A percentile compares a stretch with the other conserved stretches of the same genome.
Conservation (phyloP, 73 alveolate genomes). For the Paramecium sexaurelia region DNA sequence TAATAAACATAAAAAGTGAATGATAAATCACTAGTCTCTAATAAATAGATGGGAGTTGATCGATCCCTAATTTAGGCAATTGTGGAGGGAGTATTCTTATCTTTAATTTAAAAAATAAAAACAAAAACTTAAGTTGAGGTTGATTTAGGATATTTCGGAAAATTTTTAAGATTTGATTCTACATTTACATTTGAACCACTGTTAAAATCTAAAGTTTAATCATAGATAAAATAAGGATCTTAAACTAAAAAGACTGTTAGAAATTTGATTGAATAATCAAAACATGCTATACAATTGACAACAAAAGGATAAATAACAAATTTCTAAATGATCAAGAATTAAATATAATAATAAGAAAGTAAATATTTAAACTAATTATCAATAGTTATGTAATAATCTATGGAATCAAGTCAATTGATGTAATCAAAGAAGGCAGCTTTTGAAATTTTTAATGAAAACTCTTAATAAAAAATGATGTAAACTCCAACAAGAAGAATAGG, state of each 20-base stretch:
- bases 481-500: slow-evolving; percentile 84
- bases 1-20: neutral
- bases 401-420: neutral
- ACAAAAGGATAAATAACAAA: slow-evolving; percentile 17
- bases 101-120: neutral
- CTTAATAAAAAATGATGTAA: slow-evolving; percentile 35
- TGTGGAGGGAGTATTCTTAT: neutral
- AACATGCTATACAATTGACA: neutral
- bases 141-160: slow-evolving; percentile 80
- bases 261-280: slow-evolving; percentile 53
- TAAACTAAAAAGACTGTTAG: slow-evolving; percentile 65
- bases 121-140: slow-evolving; percentile 71
- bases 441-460: slow-evolving; percentile 51
- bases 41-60: slow-evolving; percentile 22
- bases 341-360: slow-evolving; percentile 19
- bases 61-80: neutral
- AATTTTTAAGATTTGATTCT: slow-evolving; percentile 64
- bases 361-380: neutral
- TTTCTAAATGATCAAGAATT: neutral
- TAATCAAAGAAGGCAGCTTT: slow-evolving; percentile 50
- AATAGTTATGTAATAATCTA: neutral
- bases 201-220: slow-evolving; percentile 8
- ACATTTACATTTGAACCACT: slow-evolving; percentile 67
- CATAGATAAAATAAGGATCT: neutral
- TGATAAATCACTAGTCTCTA: neutral